These are phyloP conservation scores for Hortaea werneckii DNA, from an alignment of 2,329 filamentous ascomycete species.

Conservation along the genomic window DNA sequence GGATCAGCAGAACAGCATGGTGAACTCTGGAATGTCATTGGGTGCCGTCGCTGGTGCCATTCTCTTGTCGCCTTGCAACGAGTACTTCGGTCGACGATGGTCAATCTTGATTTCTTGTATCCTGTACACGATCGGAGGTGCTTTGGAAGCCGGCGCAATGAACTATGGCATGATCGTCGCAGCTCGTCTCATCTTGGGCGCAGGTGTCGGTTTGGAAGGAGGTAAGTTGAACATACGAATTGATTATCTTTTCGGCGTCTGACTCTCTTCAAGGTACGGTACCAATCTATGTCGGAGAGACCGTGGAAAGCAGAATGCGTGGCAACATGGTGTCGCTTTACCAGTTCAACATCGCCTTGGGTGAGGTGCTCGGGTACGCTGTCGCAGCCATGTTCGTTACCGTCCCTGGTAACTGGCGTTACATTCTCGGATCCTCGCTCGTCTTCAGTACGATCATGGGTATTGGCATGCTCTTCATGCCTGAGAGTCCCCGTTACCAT, in stretches of 20 bases:
- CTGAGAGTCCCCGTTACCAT: conserved; percentile 57
- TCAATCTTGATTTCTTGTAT: conserved; percentile 60
- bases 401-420: conserved; percentile 62
- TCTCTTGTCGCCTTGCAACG: conserved; percentile 56
- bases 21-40: conserved; percentile 61
- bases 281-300: conserved; percentile 65
- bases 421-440: conserved; percentile 62
- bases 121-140: conserved; percentile 61
- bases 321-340: conserved; percentile 66
- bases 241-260: no score
- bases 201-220: conserved; percentile 63
- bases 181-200: conserved; percentile 56
- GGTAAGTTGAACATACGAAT: conserved; percentile 27
- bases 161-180: conserved; percentile 63
- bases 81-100: conserved; percentile 55
- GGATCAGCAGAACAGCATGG: conserved; percentile 50
- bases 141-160: conserved; percentile 56
- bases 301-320: conserved; percentile 55
- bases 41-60: conserved; percentile 62
- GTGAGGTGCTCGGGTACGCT: conserved; percentile 63
- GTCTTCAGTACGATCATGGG: conserved; percentile 56
- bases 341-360: conserved; percentile 66
- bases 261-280: conserved; percentile 39
- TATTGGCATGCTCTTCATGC: conserved; percentile 57
- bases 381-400: conserved; percentile 62